phyloP scores from a whole-genome alignment of 768 basidiomycete genomes.

The Coprinopsis cinerea region DNA sequence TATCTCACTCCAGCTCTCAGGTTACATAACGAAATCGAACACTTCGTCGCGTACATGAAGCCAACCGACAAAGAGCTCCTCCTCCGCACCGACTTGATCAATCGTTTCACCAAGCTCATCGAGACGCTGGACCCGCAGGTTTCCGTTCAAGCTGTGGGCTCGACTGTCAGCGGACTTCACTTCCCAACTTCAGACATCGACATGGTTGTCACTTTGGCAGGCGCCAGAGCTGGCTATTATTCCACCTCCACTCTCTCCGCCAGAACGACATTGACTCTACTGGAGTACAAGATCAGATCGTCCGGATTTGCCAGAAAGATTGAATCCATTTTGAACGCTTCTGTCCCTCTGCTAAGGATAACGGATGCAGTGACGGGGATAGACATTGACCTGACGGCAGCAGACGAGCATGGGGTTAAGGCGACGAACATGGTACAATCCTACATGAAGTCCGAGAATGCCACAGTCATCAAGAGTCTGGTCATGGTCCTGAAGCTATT shows the following conservation, averaged over 20 bases:
- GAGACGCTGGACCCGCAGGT: slow-evolving; percentile 9
- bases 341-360: slow-evolving; percentile 19
- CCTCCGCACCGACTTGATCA: slow-evolving; percentile 16
- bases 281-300: slow-evolving; percentile 7
- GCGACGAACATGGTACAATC: slow-evolving; percentile 17
- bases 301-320: slow-evolving; percentile 19
- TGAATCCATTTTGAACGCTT: slow-evolving; percentile 14
- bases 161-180: slow-evolving; percentile 20
- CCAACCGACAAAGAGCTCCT: slow-evolving; percentile 16
- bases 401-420: slow-evolving; percentile 15
- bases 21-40: slow-evolving; percentile 17
- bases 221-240: neutral
- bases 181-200: slow-evolving; percentile 24
- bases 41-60: slow-evolving; percentile 20
- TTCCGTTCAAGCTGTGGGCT: slow-evolving; percentile 18
- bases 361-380: slow-evolving; percentile 20
- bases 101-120: slow-evolving; percentile 18
- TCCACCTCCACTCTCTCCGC: neutral
- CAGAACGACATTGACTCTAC: neutral
- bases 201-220: slow-evolving; percentile 17
- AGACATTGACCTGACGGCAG: slow-evolving; percentile 18
- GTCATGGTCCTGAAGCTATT: slow-evolving; percentile 22
- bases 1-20: no score
- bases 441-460: slow-evolving; percentile 13
- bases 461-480: slow-evolving; percentile 16